These are phyloP conservation scores for Austroboletus niveus DNA, from an alignment of 1,284 basidiomycete species.

Conservation along the genomic window DNA sequence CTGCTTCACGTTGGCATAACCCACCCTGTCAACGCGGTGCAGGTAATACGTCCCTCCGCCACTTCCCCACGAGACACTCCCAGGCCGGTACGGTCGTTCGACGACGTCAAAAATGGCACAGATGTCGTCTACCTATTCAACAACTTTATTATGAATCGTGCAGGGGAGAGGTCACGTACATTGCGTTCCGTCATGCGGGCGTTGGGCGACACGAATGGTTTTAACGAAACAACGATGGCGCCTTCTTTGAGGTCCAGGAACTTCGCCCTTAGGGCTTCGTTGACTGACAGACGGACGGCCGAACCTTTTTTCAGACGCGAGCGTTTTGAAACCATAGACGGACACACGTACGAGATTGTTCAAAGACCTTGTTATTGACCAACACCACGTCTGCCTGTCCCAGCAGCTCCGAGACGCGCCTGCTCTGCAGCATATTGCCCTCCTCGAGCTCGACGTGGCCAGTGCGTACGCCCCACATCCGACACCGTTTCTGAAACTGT, in stretches of 20 bases:
- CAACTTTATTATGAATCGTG: not conserved
- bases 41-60: constrained; percentile 67
- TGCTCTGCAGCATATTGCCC: constrained; percentile 69
- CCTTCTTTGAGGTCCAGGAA: constrained; percentile 80
- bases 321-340: not conserved
- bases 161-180: constrained; percentile 39
- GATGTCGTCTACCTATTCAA: constrained; percentile 62
- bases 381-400: constrained; percentile 70
- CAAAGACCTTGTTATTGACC: constrained; percentile 79
- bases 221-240: constrained; percentile 72
- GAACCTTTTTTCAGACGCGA: not conserved
- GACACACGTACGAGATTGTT: constrained; percentile 55
- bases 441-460: constrained; percentile 71
- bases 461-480: constrained; percentile 72
- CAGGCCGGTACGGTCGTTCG: constrained; percentile 63
- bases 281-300: constrained; percentile 45
- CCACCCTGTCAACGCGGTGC: constrained; percentile 69
- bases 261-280: constrained; percentile 68
- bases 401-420: constrained; percentile 58
- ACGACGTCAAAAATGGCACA: constrained; percentile 71
- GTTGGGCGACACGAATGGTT: constrained; percentile 65
- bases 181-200: constrained; percentile 73
- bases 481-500: constrained; percentile 60
- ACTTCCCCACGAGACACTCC: constrained; percentile 74
- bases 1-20: constrained; percentile 57